Percentiles rank a stretch among this genome's conserved stretches.
Evolutionary conservation across 1,284 basidiomycete species (phyloP).

Genomic region (Moniliella sp.): DNA sequence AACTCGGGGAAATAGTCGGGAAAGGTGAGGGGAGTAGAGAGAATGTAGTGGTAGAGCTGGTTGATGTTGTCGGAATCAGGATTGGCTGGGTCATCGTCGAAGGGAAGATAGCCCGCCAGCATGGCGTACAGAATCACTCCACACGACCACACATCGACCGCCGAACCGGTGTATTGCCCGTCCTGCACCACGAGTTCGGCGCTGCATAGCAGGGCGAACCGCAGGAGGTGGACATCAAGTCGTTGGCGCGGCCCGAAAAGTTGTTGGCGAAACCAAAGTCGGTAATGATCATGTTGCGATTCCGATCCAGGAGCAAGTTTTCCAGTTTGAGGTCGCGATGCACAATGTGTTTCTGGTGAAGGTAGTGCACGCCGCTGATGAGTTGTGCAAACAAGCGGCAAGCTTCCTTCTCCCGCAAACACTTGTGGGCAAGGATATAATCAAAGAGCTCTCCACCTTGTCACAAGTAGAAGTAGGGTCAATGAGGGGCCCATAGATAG

Average conservation of each 20-base stretch:
- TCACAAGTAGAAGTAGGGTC: too few relatives aligned
- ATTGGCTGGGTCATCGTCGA: slow-evolving; percentile 94
- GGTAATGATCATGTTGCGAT: slow-evolving; percentile 96
- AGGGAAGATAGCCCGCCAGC: slow-evolving; percentile 96
- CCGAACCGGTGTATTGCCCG: slow-evolving; percentile 85
- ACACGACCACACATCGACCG: slow-evolving; percentile 97
- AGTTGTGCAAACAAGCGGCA: slow-evolving; percentile 92
- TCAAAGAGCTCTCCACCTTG: slow-evolving; percentile 79
- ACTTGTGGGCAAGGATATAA: slow-evolving; percentile 93
- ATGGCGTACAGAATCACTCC: slow-evolving; percentile 98
- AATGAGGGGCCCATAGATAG: too few relatives aligned
- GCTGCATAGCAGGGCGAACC: slow-evolving; percentile 95
- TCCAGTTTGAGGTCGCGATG: slow-evolving; percentile 98
- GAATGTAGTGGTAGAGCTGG: slow-evolving; percentile 95
- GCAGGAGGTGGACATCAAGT: slow-evolving; percentile 97
- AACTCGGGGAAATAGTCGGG: slow-evolving; percentile 30
- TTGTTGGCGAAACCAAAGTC: slow-evolving; percentile 98
- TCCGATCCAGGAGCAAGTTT: slow-evolving; percentile 83
- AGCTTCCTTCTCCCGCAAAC: slow-evolving; percentile 81
- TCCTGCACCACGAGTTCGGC: slow-evolving; percentile 92
- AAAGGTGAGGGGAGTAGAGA: slow-evolving; percentile 37
- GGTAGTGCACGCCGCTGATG: slow-evolving; percentile 93
- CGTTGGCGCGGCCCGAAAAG: slow-evolving; percentile 56
- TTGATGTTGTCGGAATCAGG: slow-evolving; percentile 99
- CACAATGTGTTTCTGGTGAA: slow-evolving; percentile 95